These are phyloP conservation scores for Linanthus parryae DNA, from an alignment of 148 eudicot species.

Conservation along the genomic window DNA sequence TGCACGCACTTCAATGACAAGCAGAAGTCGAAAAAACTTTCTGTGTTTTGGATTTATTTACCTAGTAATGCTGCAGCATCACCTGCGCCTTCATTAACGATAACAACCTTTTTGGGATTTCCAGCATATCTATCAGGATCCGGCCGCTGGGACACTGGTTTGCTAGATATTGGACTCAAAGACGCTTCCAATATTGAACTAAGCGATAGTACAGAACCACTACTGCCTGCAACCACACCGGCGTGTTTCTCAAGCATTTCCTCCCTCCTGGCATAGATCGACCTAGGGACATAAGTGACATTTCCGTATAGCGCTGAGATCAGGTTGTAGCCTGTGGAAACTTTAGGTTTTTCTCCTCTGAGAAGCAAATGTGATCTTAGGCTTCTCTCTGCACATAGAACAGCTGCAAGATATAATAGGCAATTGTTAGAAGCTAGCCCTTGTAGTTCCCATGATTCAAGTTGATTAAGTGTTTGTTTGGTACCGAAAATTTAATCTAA, in stretches of 20 bases:
- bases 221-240: slow-evolving; percentile 39
- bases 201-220: slow-evolving; percentile 49
- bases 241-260: slow-evolving; percentile 76
- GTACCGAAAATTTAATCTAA: too few species aligned
- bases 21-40: not conserved
- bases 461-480: too few species aligned
- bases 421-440: slow-evolving; percentile 1
- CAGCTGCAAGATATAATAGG: slow-evolving; percentile 49
- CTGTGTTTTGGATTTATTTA: too few species aligned
- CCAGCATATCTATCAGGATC: slow-evolving; percentile 16
- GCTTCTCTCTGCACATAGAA: slow-evolving; percentile 88
- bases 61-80: slow-evolving; percentile 78
- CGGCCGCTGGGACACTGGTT: slow-evolving; percentile 4
- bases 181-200: slow-evolving; percentile 47
- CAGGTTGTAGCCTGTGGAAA: slow-evolving; percentile 73
- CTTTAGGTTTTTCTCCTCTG: slow-evolving; percentile 86
- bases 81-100: slow-evolving; percentile 91
- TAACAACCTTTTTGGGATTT: slow-evolving; percentile 42
- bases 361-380: slow-evolving; percentile 79
- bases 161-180: slow-evolving; percentile 14
- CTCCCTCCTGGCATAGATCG: slow-evolving; percentile 66
- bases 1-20: not conserved
- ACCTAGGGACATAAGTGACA: slow-evolving; percentile 71
- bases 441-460: not conserved
- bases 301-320: slow-evolving; percentile 72